Percentiles rank a stretch among this genome's conserved stretches.
Conservation (phyloP, 495 filamentous ascomycete genomes). For the Viridothelium virens region DNA sequence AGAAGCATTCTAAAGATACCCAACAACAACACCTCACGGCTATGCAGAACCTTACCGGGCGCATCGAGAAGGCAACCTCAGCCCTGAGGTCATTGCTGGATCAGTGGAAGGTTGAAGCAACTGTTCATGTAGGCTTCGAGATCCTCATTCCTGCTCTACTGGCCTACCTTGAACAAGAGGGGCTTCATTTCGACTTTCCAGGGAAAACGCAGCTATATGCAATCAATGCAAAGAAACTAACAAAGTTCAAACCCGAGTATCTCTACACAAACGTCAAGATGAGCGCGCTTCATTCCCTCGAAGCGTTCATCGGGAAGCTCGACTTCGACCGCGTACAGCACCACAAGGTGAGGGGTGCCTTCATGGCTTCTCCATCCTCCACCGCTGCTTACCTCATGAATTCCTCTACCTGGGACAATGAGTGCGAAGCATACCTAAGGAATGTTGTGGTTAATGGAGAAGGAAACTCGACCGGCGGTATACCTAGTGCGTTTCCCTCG, state of each 20-base stretch:
- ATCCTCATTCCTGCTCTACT: slow-evolving; percentile 35
- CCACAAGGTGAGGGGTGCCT: slow-evolving; percentile 39
- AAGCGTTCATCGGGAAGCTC: slow-evolving; percentile 41
- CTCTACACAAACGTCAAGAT: slow-evolving; percentile 32
- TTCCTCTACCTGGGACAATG: slow-evolving; percentile 36
- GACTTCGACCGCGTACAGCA: slow-evolving; percentile 41
- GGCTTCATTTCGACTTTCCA: slow-evolving; percentile 24
- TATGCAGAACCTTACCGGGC: not conserved
- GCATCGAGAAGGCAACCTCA: slow-evolving; percentile 11
- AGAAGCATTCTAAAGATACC: slow-evolving; percentile 14
- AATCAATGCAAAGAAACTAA: slow-evolving; percentile 26
- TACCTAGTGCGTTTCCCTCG: slow-evolving; percentile 34
- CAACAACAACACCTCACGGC: not conserved
- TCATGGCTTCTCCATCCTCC: slow-evolving; percentile 45
- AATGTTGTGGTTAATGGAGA: slow-evolving; percentile 15
- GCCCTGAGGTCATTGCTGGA: slow-evolving; percentile 24
- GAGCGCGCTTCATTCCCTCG: slow-evolving; percentile 41
- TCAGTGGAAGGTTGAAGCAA: slow-evolving; percentile 29
- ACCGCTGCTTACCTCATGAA: slow-evolving; percentile 44
- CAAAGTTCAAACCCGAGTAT: slow-evolving; percentile 25
- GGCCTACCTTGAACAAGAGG: slow-evolving; percentile 19
- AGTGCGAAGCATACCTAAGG: slow-evolving; percentile 34
- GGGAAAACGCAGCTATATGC: slow-evolving; percentile 17
- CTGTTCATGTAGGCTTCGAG: slow-evolving; percentile 38
- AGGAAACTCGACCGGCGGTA: slow-evolving; percentile 23